These are phyloP conservation scores for Lichtheimia hyalospora DNA, from an alignment of 371 early-diverging fungal genomes.

Conservation along the genomic window DNA sequence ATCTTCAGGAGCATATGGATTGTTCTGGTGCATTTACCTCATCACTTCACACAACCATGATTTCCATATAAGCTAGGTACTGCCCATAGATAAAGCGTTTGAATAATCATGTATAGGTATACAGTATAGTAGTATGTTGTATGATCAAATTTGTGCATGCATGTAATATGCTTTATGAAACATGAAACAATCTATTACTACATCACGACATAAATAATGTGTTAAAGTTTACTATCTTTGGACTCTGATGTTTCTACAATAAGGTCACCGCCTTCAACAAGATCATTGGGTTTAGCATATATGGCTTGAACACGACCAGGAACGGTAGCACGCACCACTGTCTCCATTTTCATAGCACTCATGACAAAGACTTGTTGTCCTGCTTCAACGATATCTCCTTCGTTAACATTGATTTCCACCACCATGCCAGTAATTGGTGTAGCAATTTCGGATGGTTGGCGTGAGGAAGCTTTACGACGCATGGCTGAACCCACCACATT, in stretches of 20 bases:
- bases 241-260: conserved; percentile 24
- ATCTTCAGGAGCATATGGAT: no score
- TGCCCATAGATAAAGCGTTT: no score
- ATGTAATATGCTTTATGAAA: no score
- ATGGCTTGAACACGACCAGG: conserved; percentile 26
- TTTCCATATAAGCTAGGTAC: no score
- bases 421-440: conserved; percentile 44
- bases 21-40: no score
- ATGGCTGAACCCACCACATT: conserved; percentile 19
- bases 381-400: conserved; percentile 21
- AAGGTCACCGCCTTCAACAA: conserved; percentile 39
- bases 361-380: conserved; percentile 41
- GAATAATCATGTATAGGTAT: no score
- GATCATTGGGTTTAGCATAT: conserved; percentile 26
- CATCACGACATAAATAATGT: no score
- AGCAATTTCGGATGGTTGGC: conserved; percentile 22
- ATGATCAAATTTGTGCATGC: no score
- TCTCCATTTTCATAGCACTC: conserved; percentile 53
- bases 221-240: conserved; percentile 31
- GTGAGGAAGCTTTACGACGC: conserved; percentile 33
- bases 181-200: no score
- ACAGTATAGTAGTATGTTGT: no score
- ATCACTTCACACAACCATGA: no score
- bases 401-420: conserved; percentile 30
- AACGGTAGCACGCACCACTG: conserved; percentile 26